phyloP scores from a whole-genome alignment of 78 protist genomes.

The Chrysochromulina tobinii region DNA sequence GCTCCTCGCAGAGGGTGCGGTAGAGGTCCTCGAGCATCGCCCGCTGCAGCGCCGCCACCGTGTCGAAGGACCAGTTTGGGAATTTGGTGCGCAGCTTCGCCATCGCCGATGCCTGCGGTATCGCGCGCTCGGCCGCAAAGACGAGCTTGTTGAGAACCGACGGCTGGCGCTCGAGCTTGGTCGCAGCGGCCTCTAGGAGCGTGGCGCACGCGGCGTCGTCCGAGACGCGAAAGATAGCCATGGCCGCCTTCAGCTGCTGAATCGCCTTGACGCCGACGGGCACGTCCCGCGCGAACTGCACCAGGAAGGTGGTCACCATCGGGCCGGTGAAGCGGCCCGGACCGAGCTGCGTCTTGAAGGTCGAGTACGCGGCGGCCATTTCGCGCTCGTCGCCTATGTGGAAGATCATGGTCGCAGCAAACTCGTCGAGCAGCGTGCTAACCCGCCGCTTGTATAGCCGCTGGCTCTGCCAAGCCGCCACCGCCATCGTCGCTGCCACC shows the following conservation, averaged over 20 bases:
- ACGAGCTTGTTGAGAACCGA: constrained; percentile 34
- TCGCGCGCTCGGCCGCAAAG: constrained; percentile 35
- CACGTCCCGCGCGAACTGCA: not conserved
- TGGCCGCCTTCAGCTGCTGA: not conserved
- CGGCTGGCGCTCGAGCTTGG: not conserved
- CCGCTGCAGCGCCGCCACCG: not conserved
- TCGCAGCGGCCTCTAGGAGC: not conserved
- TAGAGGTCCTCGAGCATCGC: constrained; percentile 8
- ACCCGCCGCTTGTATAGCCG: not conserved
- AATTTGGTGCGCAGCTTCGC: not conserved
- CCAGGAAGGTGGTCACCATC: not conserved
- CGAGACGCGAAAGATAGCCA: not conserved
- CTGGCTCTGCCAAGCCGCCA: not conserved
- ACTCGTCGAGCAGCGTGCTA: not conserved
- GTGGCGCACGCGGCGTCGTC: not conserved
- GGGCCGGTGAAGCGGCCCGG: not conserved
- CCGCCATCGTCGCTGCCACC: not conserved
- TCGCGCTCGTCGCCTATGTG: not conserved
- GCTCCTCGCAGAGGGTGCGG: not conserved
- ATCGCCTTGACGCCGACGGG: not conserved
- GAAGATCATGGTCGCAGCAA: not conserved
- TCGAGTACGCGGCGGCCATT: not conserved
- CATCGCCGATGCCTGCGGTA: not conserved
- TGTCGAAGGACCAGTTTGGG: constrained; percentile 12
- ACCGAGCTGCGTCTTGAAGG: not conserved